Base-by-base conservation (phyloP, 192 early-diverging fungal species). In the Gonapodya prolifera region DNA sequence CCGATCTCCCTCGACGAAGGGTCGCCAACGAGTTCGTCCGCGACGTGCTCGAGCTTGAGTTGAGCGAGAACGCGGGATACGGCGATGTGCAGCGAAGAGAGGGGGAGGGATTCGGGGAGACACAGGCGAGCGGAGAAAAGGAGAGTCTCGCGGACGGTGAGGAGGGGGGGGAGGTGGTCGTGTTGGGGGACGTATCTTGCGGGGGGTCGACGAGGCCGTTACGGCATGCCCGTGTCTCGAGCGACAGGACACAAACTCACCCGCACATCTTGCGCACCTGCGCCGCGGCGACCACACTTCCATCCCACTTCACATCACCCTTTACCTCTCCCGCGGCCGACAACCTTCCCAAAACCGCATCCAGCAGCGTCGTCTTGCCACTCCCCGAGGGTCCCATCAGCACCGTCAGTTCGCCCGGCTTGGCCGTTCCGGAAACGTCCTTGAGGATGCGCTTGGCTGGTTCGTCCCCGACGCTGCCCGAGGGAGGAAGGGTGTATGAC, bases 321-420 rank as follows among this genome's bases (percentile, higher is more conserved):
- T 35, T 88, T 83, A 35, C 86, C 83, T 69, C 92, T 91, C 0
- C 90, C 91, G 2, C 91, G 91, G 30, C 94, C 82, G 1, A 94
- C n/a, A n/a, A n/a, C n/a, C n/a, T n/a, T n/a, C n/a, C n/a, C n/a
- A n/a, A n/a, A n/a, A n/a, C n/a, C n/a, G n/a, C 87, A 80, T 95
- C 92, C 31, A 98, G 85, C n/a, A 96, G 81, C 1, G 92, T 94
- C 2, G 94, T 91, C 84, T 96, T 98, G 35, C 95, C 96, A 8
- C 95, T 93, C 23, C 97, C 97, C 33, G 90, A 92, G 1, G 94
- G 94, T 0, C 96, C 97, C 89, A 99, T 97, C 28, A 99, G 90
- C 0, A 93, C 94, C 77, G 93, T 86, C 75, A 94, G 82, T 33
- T 92, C 87, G 32, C 92, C 93, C 1, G 92, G 85, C 30, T 85